Conservation (phyloP, 106 monocot genomes). For the Acanthochlamys bracteata region DNA sequence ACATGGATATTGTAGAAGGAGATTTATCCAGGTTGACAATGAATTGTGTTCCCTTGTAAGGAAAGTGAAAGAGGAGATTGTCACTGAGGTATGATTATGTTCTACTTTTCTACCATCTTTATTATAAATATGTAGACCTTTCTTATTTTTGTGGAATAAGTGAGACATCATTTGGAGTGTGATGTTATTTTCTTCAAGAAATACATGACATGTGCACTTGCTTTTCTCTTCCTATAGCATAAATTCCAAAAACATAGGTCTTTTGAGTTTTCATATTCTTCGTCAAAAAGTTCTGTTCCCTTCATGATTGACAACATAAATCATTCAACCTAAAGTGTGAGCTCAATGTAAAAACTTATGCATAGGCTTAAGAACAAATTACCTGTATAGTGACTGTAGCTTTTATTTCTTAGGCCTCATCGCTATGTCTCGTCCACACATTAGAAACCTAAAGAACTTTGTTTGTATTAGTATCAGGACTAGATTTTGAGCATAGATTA, state of each 20-base stretch:
- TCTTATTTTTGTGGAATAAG: not conserved
- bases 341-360: too few relatives aligned
- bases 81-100: constrained; percentile 57
- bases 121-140: not conserved
- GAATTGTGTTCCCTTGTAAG: constrained; percentile 70
- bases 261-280: too few relatives aligned
- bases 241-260: not conserved
- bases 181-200: not conserved
- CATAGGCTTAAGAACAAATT: too few relatives aligned
- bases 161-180: not conserved
- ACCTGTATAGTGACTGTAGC: too few relatives aligned
- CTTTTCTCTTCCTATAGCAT: not conserved
- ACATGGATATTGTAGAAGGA: constrained; percentile 16
- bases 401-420: not conserved
- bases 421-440: not conserved
- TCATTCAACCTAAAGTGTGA: too few relatives aligned
- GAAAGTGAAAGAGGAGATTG: constrained; percentile 91
- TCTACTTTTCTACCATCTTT: not conserved
- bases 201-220: not conserved
- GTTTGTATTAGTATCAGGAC: not conserved
- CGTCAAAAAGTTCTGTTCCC: not conserved
- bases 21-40: constrained; percentile 59
- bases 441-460: not conserved
- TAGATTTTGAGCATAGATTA: constrained; percentile 76
- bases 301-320: not conserved